Evolutionary conservation across 2,329 filamentous ascomycete genomes (phyloP).

Genomic region (Phialophora chinensis): DNA sequence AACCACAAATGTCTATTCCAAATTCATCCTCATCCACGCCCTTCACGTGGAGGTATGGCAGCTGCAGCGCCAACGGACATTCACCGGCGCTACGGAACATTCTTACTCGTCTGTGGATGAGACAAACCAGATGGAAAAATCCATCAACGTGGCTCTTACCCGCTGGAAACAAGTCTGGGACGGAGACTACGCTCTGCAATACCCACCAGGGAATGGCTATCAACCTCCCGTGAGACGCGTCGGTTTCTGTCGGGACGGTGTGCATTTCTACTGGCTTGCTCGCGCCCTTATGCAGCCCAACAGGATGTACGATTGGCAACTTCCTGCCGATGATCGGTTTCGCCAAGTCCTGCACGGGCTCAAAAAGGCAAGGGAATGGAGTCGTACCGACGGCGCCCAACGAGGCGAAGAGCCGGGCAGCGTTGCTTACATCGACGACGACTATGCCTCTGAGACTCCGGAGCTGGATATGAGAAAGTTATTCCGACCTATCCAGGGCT

Average conservation of each 20-base stretch:
- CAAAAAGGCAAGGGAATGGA: slow-evolving; percentile 66
- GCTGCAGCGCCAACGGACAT: slow-evolving; percentile 53
- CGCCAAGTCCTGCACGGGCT: slow-evolving; percentile 65
- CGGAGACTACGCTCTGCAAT: slow-evolving; percentile 70
- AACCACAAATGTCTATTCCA: slow-evolving; percentile 73
- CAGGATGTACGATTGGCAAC: slow-evolving; percentile 59
- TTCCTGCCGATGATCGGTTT: slow-evolving; percentile 65
- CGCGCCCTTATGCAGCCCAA: slow-evolving; percentile 68
- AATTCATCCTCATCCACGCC: slow-evolving; percentile 75
- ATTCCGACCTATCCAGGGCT: slow-evolving; percentile 62
- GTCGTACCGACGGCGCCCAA: slow-evolving; percentile 66
- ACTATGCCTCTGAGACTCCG: slow-evolving; percentile 67
- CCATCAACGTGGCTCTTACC: slow-evolving; percentile 62
- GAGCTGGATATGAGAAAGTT: slow-evolving; percentile 74
- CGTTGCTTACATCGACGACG: slow-evolving; percentile 70
- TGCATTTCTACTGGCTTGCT: slow-evolving; percentile 76
- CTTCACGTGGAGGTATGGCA: slow-evolving; percentile 68
- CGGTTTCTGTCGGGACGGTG: slow-evolving; percentile 73
- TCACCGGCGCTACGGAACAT: slow-evolving; percentile 30
- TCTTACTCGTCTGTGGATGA: slow-evolving; percentile 53
- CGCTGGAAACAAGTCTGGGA: slow-evolving; percentile 78
- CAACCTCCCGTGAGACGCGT: slow-evolving; percentile 58
- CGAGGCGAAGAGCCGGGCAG: slow-evolving; percentile 72
- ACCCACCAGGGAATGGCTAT: slow-evolving; percentile 54
- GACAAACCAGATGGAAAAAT: slow-evolving; percentile 55